Conservation (phyloP, 148 eudicot species). For the Rhododendron williamsianum region DNA sequence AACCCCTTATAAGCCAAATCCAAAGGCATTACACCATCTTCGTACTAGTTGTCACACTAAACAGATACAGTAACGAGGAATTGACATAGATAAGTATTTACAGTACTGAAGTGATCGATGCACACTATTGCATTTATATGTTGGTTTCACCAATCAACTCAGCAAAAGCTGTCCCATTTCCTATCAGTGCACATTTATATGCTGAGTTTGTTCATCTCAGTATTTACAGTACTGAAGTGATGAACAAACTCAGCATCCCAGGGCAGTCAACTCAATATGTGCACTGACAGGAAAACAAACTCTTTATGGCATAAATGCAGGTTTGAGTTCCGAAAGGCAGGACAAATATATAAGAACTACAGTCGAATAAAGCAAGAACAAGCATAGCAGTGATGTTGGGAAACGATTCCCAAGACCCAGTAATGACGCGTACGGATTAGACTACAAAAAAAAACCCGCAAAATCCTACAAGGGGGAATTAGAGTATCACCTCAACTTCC, state of each 20-base stretch:
- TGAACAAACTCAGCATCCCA: background rate
- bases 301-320: background rate
- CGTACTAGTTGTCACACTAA: background rate
- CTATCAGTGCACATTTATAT: too few relatives aligned
- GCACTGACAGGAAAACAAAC: background rate
- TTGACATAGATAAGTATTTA: background rate
- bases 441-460: too few relatives aligned
- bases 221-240: background rate
- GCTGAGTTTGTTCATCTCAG: too few relatives aligned
- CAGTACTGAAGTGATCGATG: background rate
- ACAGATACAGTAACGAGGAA: background rate
- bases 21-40: background rate
- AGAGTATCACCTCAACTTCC: too few relatives aligned
- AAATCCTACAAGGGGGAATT: too few relatives aligned
- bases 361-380: background rate
- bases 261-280: background rate
- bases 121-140: background rate
- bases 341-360: background rate
- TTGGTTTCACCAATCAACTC: background rate
- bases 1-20: too few relatives aligned
- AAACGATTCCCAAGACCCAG: too few relatives aligned
- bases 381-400: background rate
- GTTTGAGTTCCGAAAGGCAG: background rate
- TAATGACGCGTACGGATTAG: too few relatives aligned
- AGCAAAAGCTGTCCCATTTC: too few relatives aligned